These are phyloP conservation scores for Saposhnikovia divaricata DNA, from an alignment of 129 eudicot genomes.

Conservation along the genomic window DNA sequence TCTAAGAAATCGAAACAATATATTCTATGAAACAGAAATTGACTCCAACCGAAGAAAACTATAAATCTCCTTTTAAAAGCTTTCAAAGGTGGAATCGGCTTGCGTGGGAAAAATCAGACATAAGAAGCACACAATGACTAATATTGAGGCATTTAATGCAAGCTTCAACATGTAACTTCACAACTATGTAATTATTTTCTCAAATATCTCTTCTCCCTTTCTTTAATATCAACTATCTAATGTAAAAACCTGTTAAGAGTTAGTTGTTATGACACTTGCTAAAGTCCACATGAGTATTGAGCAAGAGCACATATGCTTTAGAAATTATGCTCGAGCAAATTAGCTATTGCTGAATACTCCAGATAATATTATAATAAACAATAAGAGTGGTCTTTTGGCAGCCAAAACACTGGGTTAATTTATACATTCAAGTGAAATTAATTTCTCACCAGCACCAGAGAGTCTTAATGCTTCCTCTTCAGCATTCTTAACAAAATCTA, in stretches of 20 bases:
- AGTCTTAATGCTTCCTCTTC: slow-evolving; percentile 83
- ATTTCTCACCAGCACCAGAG: slow-evolving; percentile 66
- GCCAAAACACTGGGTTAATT: no score
- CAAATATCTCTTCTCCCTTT: background rate
- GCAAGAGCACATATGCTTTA: background rate
- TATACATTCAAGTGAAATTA: background rate
- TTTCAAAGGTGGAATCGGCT: background rate
- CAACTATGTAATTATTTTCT: background rate
- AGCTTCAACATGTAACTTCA: background rate
- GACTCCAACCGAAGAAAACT: background rate
- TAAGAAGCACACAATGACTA: background rate
- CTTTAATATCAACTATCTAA: background rate
- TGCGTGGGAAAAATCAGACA: background rate
- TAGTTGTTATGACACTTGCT: background rate
- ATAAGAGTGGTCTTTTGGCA: no score
- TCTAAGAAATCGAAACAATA: background rate
- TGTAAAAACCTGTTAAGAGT: background rate
- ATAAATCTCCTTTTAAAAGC: background rate
- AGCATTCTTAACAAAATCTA: slow-evolving; percentile 55
- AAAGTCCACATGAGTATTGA: background rate
- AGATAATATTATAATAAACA: background rate
- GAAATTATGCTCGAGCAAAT: background rate
- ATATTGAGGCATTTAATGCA: background rate
- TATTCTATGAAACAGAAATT: background rate
- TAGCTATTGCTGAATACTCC: background rate